Base-by-base conservation (phyloP, 495 filamentous ascomycete genomes). In the Penicillium herquei region DNA sequence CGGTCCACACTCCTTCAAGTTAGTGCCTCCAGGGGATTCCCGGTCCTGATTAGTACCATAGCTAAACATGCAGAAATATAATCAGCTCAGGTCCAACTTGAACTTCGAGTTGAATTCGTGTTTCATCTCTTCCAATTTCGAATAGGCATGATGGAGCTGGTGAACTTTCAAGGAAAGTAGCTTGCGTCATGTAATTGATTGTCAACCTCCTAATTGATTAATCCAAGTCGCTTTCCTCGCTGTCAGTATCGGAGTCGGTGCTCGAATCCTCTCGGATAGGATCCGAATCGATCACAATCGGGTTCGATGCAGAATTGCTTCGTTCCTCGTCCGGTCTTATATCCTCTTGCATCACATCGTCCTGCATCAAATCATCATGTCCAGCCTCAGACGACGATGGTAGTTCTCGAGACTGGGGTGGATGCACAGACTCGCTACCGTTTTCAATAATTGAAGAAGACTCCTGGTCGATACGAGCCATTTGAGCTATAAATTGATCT, bases 401-500 rank as follows among this genome's bases (percentile, higher is more conserved):
- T 3, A 16, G 17, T 12, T 12, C 14, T 16, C 14, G 17, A 21
- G 40, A 43, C 1, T 43, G 9, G n/a, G 3, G 2, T 8, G 4
- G 16, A 10, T 42, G 42, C 0, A 31, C 48, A 7, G 9, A 48
- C 6, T 59, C 59, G 43, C 49, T 52, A 1, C 49, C 56, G 31
- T 61, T 58, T 26, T 48, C 45, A 10, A 16, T 40, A 1, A 50
- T 57, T n/a, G 57, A 51, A 11, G 52, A 35, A 30, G 62, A 54
- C 31, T 80, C 67, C 7, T 53, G 60, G 31, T 83, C 78, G 39
- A 90, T 80, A 14, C 79, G 76, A 52, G 80, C 76, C 90, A 96
- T 94, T 21, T 82, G 74, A 10, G 77, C 62, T 6, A 87, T 79
- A 65, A 96, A 96, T 49, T 96, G 88, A 49, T 81, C 82, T 63